Percentiles rank a stretch among this genome's conserved stretches.
These are phyloP conservation scores for Aspergillus texensis DNA, from an alignment of 2,329 filamentous ascomycete species.

Conservation along the genomic window DNA sequence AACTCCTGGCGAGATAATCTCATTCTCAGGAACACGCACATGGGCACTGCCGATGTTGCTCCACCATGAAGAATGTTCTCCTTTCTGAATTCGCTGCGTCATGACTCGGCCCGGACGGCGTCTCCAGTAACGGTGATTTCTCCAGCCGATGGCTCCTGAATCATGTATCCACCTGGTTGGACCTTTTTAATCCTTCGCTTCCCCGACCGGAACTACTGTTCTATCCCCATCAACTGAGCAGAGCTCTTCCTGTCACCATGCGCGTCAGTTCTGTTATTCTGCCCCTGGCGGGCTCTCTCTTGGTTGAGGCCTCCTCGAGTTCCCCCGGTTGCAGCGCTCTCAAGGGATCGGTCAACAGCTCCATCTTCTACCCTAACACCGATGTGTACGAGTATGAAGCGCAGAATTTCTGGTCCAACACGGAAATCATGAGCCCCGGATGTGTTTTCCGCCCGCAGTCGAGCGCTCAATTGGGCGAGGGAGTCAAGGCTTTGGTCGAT, in stretches of 20 bases:
- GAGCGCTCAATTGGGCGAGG: slow-evolving; percentile 28
- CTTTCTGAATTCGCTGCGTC: not conserved
- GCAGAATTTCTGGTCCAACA: slow-evolving; percentile 40
- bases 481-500: slow-evolving; percentile 23
- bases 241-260: slow-evolving; percentile 19
- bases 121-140: not conserved
- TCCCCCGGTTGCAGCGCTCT: slow-evolving; percentile 24
- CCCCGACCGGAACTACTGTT: not conserved
- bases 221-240: not conserved
- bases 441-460: slow-evolving; percentile 39
- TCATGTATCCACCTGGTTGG: not conserved
- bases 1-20: too few species aligned
- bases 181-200: not conserved
- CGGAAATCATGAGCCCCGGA: slow-evolving; percentile 34
- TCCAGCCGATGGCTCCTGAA: not conserved
- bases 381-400: slow-evolving; percentile 35
- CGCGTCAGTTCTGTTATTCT: slow-evolving; percentile 18
- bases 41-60: not conserved
- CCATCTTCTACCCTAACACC: slow-evolving; percentile 26
- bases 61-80: not conserved
- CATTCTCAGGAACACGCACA: not conserved
- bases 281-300: slow-evolving; percentile 14
- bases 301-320: slow-evolving; percentile 12
- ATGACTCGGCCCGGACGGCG: not conserved
- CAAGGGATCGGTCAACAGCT: slow-evolving; percentile 16